These are phyloP conservation scores for Dictyostelium firmibasis DNA, from an alignment of 78 protist species.

Conservation along the genomic window DNA sequence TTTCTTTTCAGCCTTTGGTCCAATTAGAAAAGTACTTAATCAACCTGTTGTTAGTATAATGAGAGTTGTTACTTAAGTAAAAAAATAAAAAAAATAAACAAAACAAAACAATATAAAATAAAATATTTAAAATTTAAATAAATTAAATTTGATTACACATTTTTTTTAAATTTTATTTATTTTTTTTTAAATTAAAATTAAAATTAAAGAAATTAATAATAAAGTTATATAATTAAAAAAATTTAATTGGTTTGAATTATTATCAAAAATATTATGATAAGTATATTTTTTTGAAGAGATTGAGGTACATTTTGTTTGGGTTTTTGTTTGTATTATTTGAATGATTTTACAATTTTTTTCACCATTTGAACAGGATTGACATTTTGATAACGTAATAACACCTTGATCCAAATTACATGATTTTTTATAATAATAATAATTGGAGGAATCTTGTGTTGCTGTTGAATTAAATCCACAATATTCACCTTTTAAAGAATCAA, in stretches of 20 bases:
- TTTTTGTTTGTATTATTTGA: background rate
- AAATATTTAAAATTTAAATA: too few species aligned
- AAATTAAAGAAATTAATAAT: too few species aligned
- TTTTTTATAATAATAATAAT: background rate
- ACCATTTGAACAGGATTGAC: background rate
- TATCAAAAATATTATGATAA: background rate
- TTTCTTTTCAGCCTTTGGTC: conserved; percentile 73
- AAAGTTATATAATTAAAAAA: background rate
- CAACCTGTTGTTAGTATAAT: conserved; percentile 74
- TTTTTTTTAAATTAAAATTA: too few species aligned
- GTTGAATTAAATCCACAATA: background rate
- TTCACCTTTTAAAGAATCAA: background rate
- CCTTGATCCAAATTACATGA: background rate
- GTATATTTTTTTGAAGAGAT: background rate
- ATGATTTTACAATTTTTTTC: background rate
- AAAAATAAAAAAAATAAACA: too few species aligned
- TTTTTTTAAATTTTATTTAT: too few species aligned
- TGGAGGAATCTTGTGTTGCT: background rate
- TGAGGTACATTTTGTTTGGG: background rate
- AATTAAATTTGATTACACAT: too few species aligned
- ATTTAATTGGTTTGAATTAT: background rate
- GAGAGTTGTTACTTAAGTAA: conserved; percentile 57
- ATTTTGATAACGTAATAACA: background rate
- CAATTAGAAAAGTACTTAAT: conserved; percentile 67
- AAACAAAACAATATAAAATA: background rate